Conservation (phyloP, 129 eudicot genomes). For the Lonicera japonica region DNA sequence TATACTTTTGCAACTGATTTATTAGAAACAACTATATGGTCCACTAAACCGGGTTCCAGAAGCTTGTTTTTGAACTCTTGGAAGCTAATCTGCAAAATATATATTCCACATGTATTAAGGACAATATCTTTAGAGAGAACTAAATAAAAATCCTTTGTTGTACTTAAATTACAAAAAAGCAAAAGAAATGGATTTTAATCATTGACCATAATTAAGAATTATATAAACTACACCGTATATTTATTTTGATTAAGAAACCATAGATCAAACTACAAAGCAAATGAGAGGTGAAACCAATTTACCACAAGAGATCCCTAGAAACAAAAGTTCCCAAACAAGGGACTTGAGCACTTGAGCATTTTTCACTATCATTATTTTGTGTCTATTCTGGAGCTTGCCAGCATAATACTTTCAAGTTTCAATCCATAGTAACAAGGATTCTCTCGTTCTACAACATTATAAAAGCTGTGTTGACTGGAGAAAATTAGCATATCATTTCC, state of each 20-base stretch:
- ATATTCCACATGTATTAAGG: neutral
- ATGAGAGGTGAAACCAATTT: too few species aligned
- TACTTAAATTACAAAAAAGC: neutral
- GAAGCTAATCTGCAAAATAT: conserved; percentile 54
- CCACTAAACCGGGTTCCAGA: conserved; percentile 72
- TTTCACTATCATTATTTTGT: neutral
- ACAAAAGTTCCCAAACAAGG: neutral
- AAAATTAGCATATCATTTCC: too few species aligned
- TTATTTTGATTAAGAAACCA: too few species aligned
- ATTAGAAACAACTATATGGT: conserved; percentile 59
- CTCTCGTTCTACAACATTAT: neutral
- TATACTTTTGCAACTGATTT: conserved; percentile 75
- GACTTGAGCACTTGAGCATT: neutral
- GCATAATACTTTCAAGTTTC: neutral
- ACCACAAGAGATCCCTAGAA: neutral
- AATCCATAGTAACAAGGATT: neutral
- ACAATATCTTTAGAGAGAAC: neutral
- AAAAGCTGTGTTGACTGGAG: too few species aligned
- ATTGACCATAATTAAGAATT: too few species aligned
- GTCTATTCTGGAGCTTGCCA: neutral
- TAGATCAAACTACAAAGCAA: too few species aligned
- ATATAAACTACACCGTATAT: too few species aligned
- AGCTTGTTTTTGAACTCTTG: conserved; percentile 75
- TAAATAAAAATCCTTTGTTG: neutral
- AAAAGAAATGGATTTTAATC: conserved; percentile 1